A percentile compares a stretch with the other conserved stretches of the same genome.
Conservation (phyloP, 306 rosid species). For the Cercis canadensis region DNA sequence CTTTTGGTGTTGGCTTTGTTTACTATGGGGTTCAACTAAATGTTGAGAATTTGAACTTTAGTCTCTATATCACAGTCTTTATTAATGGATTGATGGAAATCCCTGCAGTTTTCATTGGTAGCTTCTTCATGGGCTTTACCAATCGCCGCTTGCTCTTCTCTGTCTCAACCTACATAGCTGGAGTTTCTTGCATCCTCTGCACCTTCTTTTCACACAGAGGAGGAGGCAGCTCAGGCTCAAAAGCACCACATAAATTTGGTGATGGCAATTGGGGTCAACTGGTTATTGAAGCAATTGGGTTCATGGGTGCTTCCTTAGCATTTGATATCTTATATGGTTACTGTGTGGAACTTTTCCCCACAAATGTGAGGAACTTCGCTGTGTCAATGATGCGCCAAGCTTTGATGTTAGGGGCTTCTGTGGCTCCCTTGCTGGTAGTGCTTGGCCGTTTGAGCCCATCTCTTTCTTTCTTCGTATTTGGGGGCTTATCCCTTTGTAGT, state of each 20-base stretch:
- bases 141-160: slow-evolving; percentile 34
- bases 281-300: slow-evolving; percentile 35
- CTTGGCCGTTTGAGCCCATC: slow-evolving; percentile 38
- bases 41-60: slow-evolving; percentile 41
- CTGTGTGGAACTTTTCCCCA: slow-evolving; percentile 45
- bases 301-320: slow-evolving; percentile 42
- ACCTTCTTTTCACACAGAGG: slow-evolving; percentile 17
- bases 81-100: slow-evolving; percentile 39
- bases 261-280: slow-evolving; percentile 32
- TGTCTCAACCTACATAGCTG: slow-evolving; percentile 33
- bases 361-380: slow-evolving; percentile 44
- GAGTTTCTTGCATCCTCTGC: slow-evolving; percentile 31
- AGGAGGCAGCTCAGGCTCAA: neutral
- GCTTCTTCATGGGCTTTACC: slow-evolving; percentile 32
- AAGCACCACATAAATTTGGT: neutral
- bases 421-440: slow-evolving; percentile 41
- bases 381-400: slow-evolving; percentile 39
- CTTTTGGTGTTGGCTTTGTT: slow-evolving; percentile 51
- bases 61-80: slow-evolving; percentile 30
- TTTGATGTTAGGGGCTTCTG: slow-evolving; percentile 43
- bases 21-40: slow-evolving; percentile 49
- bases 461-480: slow-evolving; percentile 32
- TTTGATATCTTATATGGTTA: slow-evolving; percentile 43
- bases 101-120: slow-evolving; percentile 33
- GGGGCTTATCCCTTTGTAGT: slow-evolving; percentile 1